Conservation (phyloP, 108 stramenopile species). For the Asterionellopsis glacialis region DNA sequence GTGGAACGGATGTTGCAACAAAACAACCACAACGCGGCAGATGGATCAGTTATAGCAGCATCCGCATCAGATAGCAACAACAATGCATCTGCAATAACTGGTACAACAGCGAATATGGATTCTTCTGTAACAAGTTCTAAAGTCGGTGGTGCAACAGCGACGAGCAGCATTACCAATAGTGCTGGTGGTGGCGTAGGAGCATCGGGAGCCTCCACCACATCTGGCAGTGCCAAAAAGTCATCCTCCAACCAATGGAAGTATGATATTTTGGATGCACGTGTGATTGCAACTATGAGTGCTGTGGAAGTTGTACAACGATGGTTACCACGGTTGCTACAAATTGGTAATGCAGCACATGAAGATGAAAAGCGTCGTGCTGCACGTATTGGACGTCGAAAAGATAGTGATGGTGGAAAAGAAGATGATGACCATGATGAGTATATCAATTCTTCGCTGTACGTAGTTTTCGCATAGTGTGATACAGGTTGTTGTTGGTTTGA, state of each 20-base stretch:
- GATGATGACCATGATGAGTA: constrained; percentile 11
- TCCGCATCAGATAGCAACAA: neutral
- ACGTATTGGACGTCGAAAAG: constrained; percentile 14
- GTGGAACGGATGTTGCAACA: neutral
- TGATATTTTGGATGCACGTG: constrained; percentile 76
- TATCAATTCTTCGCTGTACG: constrained; percentile 1
- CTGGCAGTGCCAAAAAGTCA: constrained; percentile 14
- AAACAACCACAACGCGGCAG: too few relatives aligned
- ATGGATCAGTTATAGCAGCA: neutral
- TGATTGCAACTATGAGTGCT: constrained; percentile 61
- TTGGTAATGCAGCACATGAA: constrained; percentile 72
- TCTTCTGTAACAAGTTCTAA: neutral
- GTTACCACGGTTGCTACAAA: constrained; percentile 71
- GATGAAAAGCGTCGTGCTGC: constrained; percentile 81
- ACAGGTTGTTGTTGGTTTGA: too few relatives aligned
- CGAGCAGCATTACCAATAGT: neutral
- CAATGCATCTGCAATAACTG: neutral
- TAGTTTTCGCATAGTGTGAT: too few relatives aligned
- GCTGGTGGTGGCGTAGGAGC: constrained; percentile 3
- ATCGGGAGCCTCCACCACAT: constrained; percentile 5
- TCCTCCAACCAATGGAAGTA: constrained; percentile 83
- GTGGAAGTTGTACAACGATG: constrained; percentile 65
- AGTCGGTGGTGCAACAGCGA: constrained; percentile 3
- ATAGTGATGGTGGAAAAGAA: constrained; percentile 1
- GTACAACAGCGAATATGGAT: too few relatives aligned